Evolutionary conservation across 371 early-diverging fungal genomes (phyloP).

Genomic region (Mortierella sp.): DNA sequence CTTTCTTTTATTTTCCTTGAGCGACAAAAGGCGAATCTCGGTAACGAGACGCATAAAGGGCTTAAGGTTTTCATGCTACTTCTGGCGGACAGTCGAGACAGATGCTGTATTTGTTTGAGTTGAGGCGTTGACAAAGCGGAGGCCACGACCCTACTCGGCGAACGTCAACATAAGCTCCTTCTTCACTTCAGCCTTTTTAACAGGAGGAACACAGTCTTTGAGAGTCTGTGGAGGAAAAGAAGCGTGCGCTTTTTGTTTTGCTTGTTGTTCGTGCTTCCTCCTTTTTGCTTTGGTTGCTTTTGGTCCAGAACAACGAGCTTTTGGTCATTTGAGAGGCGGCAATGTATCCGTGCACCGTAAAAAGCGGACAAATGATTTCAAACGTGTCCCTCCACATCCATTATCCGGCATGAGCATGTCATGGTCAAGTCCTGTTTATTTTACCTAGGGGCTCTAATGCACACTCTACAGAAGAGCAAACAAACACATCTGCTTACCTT

Average conservation of each 20-base stretch:
- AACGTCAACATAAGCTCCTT: no score
- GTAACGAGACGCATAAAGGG: background rate
- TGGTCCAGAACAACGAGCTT: background rate
- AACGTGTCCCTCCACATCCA: background rate
- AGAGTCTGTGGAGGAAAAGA: no score
- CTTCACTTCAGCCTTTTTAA: no score
- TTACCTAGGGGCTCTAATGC: no score
- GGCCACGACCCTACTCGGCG: background rate
- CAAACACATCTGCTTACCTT: no score
- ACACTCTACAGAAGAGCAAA: no score
- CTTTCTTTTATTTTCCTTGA: no score
- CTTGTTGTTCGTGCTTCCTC: background rate
- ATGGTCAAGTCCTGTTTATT: background rate
- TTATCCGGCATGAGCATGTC: background rate
- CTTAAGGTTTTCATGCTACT: background rate
- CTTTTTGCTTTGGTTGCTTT: background rate
- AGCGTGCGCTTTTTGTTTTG: no score
- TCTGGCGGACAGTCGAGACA: background rate
- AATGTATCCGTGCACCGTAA: background rate
- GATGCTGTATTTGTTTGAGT: background rate
- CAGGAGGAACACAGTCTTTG: no score
- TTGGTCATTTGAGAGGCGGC: background rate
- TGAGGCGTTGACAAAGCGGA: background rate
- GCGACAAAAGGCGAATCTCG: background rate
- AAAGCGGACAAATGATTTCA: background rate